phyloP scores from a whole-genome alignment of 805 yeast species.

The Torulaspora indica region DNA sequence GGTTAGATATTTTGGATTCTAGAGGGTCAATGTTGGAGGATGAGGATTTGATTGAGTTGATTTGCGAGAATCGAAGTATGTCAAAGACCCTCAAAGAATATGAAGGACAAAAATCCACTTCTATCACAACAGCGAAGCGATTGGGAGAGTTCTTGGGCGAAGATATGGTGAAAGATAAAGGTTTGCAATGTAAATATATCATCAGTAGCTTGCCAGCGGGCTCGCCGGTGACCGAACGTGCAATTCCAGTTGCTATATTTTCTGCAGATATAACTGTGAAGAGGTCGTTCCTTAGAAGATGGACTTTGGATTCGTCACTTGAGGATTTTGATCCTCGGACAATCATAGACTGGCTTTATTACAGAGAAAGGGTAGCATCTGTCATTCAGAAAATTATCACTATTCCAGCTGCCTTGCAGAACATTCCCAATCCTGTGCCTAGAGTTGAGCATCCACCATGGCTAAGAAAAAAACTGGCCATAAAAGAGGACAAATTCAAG shows the following conservation, averaged over 20 bases:
- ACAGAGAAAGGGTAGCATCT: slow-evolving; percentile 83
- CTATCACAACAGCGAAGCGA: slow-evolving; percentile 91
- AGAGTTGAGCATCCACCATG: slow-evolving; percentile 92
- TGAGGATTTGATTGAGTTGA: slow-evolving; percentile 87
- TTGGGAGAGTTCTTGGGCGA: slow-evolving; percentile 92
- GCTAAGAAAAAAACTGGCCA: slow-evolving; percentile 62
- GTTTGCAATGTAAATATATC: slow-evolving; percentile 90
- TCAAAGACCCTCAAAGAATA: slow-evolving; percentile 86
- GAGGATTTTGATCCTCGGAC: slow-evolving; percentile 81
- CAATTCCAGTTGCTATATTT: slow-evolving; percentile 93
- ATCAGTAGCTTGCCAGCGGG: slow-evolving; percentile 77
- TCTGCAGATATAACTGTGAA: slow-evolving; percentile 73
- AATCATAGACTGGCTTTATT: slow-evolving; percentile 91
- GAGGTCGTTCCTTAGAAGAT: slow-evolving; percentile 68
- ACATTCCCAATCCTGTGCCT: slow-evolving; percentile 86
- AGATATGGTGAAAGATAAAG: slow-evolving; percentile 94
- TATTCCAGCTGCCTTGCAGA: slow-evolving; percentile 95
- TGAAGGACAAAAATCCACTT: slow-evolving; percentile 85
- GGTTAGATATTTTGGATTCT: slow-evolving; percentile 90
- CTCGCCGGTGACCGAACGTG: slow-evolving; percentile 93
- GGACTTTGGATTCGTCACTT: slow-evolving; percentile 77
- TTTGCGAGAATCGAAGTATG: slow-evolving; percentile 96
- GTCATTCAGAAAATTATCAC: slow-evolving; percentile 92
- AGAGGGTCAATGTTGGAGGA: slow-evolving; percentile 85
- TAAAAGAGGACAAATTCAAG: slow-evolving; percentile 60